Conservation (phyloP, 305 asterid genomes). For the Andrographis paniculata region DNA sequence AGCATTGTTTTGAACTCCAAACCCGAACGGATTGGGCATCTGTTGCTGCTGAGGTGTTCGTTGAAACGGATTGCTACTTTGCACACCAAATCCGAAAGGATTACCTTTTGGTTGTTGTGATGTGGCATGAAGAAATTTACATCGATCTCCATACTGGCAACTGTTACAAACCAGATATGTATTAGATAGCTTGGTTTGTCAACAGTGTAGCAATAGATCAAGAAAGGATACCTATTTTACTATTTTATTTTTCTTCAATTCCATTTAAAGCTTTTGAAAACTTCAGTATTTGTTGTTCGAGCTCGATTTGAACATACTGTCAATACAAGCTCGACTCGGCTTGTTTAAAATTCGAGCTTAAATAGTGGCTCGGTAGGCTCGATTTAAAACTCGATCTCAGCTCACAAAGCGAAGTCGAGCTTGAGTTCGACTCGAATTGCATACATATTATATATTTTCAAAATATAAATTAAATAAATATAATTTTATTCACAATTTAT, state of each 20-base stretch:
- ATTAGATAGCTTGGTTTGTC: conserved; percentile 14
- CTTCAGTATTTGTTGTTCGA: too few relatives aligned
- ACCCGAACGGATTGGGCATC: conserved; percentile 64
- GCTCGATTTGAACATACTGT: too few relatives aligned
- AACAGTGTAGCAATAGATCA: conserved; percentile 1
- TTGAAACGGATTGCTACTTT: conserved; percentile 28
- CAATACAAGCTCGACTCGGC: too few relatives aligned
- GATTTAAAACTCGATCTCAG: too few relatives aligned
- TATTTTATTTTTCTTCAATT: conserved; percentile 4
- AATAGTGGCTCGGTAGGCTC: too few relatives aligned
- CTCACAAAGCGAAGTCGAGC: too few relatives aligned
- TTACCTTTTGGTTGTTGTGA: conserved; percentile 45
- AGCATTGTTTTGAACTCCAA: conserved; percentile 53
- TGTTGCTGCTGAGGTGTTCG: conserved; percentile 37
- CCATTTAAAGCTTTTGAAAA: too few relatives aligned
- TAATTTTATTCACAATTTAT: too few relatives aligned
- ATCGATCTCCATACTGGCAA: conserved; percentile 67
- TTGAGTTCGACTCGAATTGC: too few relatives aligned
- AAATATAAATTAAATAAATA: too few relatives aligned
- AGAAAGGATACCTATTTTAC: neutral
- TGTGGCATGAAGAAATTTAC: conserved; percentile 63
- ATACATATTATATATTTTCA: too few relatives aligned
- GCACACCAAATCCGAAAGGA: conserved; percentile 59
- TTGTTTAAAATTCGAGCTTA: too few relatives aligned
- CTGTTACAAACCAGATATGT: conserved; percentile 35